A percentile compares a stretch with the other conserved stretches of the same genome.
These are phyloP conservation scores for Zygotorulaspora florentina DNA, from an alignment of 805 yeast genomes.

Conservation along the genomic window DNA sequence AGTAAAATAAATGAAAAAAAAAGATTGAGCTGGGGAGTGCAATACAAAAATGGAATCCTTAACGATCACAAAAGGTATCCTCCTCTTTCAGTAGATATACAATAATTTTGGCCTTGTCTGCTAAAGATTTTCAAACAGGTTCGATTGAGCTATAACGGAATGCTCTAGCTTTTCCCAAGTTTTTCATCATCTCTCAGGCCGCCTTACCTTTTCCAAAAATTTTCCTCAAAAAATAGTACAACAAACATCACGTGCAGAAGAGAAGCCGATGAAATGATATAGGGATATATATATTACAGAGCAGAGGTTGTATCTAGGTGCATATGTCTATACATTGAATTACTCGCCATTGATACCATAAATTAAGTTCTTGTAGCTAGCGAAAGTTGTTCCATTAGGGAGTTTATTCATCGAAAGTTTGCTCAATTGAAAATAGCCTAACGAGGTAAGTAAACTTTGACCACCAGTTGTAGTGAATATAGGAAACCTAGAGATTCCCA, in stretches of 20 bases:
- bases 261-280: neutral
- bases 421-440: constrained; percentile 58
- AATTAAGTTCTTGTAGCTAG: constrained; percentile 45
- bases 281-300: neutral
- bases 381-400: constrained; percentile 35
- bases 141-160: too few species aligned
- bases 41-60: too few species aligned
- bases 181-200: neutral
- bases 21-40: too few species aligned
- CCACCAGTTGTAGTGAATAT: constrained; percentile 59
- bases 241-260: neutral
- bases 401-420: constrained; percentile 33
- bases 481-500: constrained; percentile 58
- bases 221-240: neutral
- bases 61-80: too few species aligned
- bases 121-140: neutral
- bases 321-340: neutral
- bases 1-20: too few species aligned
- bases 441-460: constrained; percentile 55
- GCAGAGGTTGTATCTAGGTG: neutral
- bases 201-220: neutral
- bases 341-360: constrained; percentile 43
- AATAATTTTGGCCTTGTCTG: neutral
- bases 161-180: neutral
- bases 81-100: too few species aligned